A percentile compares a stretch with the other conserved stretches of the same genome.
Evolutionary conservation across 345 rosid species (phyloP).

Genomic region (Hirschfeldia incana): DNA sequence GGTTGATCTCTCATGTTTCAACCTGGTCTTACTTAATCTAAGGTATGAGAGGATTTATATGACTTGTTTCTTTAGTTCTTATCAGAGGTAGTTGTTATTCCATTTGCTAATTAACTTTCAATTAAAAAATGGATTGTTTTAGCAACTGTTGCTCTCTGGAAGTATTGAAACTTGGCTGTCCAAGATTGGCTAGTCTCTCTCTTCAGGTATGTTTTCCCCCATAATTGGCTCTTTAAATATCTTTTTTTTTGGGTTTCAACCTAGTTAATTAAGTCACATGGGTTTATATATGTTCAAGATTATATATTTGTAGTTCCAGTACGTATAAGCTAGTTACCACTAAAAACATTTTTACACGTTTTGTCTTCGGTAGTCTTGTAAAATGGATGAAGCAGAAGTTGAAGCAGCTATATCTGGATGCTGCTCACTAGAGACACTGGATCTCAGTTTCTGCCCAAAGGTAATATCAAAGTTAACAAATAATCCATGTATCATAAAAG

Average conservation of each 20-base stretch:
- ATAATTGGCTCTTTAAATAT: neutral
- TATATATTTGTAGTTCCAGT: neutral
- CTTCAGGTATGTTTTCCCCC: conserved; percentile 58
- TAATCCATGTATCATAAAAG: neutral
- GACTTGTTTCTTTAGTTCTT: neutral
- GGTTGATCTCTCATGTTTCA: conserved; percentile 74
- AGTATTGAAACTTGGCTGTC: conserved; percentile 73
- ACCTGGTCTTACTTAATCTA: conserved; percentile 68
- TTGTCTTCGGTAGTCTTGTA: neutral
- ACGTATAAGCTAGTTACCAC: neutral
- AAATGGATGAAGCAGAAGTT: neutral
- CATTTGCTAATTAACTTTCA: conserved; percentile 1
- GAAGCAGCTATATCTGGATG: neutral
- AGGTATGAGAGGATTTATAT: conserved; percentile 48
- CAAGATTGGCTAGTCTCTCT: conserved; percentile 76
- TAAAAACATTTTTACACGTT: conserved; percentile 7
- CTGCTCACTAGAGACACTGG: neutral
- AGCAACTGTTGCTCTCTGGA: conserved; percentile 93
- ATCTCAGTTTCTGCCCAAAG: neutral
- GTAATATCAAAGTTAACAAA: neutral
- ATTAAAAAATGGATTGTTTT: conserved; percentile 18
- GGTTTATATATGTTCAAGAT: neutral
- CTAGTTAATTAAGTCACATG: neutral
- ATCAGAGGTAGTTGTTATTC: neutral
- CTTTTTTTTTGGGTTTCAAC: neutral